Evolutionary conservation across 176 grass and related monocot species (phyloP).

Genomic region (Carex scoparia): DNA sequence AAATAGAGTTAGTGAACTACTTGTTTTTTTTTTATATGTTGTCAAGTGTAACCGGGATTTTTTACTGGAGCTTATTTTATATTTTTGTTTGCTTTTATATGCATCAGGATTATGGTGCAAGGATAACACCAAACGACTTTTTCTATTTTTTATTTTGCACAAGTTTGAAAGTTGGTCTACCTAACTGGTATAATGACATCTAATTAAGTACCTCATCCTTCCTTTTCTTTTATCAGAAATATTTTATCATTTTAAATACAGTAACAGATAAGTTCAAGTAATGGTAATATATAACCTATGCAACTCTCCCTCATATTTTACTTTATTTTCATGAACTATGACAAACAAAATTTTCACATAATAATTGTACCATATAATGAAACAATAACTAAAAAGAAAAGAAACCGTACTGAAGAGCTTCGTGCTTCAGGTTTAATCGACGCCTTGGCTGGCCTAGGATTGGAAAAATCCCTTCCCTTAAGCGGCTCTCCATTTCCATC

Average conservation of each 20-base stretch:
- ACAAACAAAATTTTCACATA: neutral
- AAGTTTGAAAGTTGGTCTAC: neutral
- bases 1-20: neutral
- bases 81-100: neutral
- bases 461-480: conserved; percentile 33
- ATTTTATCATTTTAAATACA: neutral
- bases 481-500: conserved; percentile 33
- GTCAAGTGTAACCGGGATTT: neutral
- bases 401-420: conserved; percentile 34
- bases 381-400: neutral
- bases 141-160: neutral
- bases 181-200: neutral
- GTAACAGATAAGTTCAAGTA: neutral
- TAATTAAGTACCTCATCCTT: neutral
- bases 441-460: conserved; percentile 25
- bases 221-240: neutral
- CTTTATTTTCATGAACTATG: neutral
- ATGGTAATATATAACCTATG: neutral
- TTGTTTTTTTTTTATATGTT: neutral
- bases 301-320: neutral
- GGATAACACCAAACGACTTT: neutral
- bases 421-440: conserved; percentile 32
- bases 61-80: neutral
- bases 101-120: neutral
- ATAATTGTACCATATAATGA: neutral